A percentile compares a stretch with the other conserved stretches of the same genome.
Conservation (phyloP, 2,329 filamentous ascomycete genomes). For the Monosporascus ibericus region DNA sequence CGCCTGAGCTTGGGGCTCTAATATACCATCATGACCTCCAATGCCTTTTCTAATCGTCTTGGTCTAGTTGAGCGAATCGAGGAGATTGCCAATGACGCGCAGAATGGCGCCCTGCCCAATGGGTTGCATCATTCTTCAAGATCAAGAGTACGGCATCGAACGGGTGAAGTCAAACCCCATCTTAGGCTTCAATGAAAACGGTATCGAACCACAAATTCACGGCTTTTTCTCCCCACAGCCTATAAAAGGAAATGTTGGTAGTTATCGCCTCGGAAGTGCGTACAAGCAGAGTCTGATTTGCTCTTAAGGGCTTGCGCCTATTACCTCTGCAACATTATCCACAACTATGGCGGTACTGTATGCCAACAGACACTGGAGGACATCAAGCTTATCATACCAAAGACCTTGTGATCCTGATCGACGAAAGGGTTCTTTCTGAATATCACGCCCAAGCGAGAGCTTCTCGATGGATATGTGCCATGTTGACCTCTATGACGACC, state of each 20-base stretch:
- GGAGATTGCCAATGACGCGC: no score
- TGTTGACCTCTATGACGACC: not conserved
- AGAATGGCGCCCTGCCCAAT: no score
- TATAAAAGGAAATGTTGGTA: constrained; percentile 1
- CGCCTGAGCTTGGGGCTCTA: no score
- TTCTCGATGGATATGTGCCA: not conserved
- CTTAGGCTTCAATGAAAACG: constrained; percentile 8
- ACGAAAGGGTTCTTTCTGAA: not conserved
- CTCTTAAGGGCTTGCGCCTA: constrained; percentile 12
- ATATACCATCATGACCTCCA: no score
- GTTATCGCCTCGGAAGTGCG: no score
- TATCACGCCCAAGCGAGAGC: not conserved
- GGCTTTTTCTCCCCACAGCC: constrained; percentile 15
- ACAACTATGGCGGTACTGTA: constrained; percentile 9
- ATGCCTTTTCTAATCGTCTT: no score
- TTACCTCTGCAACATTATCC: constrained; percentile 14
- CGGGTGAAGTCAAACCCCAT: constrained; percentile 10
- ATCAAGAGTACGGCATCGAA: constrained; percentile 9
- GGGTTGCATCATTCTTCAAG: constrained; percentile 16
- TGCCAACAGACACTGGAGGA: constrained; percentile 11
- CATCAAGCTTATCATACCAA: constrained; percentile 9
- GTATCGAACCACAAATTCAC: constrained; percentile 8
- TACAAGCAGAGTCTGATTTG: no score
- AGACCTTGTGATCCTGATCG: constrained; percentile 6
- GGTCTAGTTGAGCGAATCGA: no score